Evolutionary conservation across 139 green algal species (phyloP), one percentile per base, ranked within the genome.

Genomic region (Chlamydomonas schloesseri): DNA sequence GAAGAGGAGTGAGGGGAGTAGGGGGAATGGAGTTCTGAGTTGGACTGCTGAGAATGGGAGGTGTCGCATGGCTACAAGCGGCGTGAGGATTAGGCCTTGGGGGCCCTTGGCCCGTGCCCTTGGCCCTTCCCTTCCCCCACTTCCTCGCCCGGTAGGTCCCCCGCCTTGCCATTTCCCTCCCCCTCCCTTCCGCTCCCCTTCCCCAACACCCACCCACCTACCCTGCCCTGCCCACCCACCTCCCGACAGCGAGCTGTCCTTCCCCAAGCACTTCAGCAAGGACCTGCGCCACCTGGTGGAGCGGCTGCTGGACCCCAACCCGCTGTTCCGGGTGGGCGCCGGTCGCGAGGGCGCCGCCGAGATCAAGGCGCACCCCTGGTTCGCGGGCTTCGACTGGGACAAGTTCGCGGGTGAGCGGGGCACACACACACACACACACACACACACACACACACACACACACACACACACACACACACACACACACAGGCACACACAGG

Each of bases 341-440:
- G 83, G 93, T 13, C 87, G 92, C 50, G 89, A 87, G 20, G 96
- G 95, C 6, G 92, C 90, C 0, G 77, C 76, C 0, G 95, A 96
- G 80, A 91, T 99, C 64, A 97, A 97, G 89, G 55, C 73, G 1
- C 97, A 99, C 91, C 92, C 96, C 74, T 99, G 95, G 95, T 99
- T 99, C 84, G 70, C 86, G 18, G 92, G 90, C 70, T 97, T 98
- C 89, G 94, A 99, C 90, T 99, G 96, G 96, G 86, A 92, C 0
- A 91, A 90, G 0, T 96, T 99, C 68, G 78, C 75, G 21, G 80
- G 80, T 86, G 80, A 11, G 80, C 20, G 42, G 42, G n/a, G n/a
- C n/a, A n/a, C n/a, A n/a, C n/a, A n/a, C n/a, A n/a, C n/a, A n/a
- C n/a, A n/a, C n/a, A n/a, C n/a, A n/a, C n/a, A n/a, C n/a, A n/a